These are phyloP conservation scores for Pholiota microspora DNA, from an alignment of 768 basidiomycete species.

Conservation along the genomic window DNA sequence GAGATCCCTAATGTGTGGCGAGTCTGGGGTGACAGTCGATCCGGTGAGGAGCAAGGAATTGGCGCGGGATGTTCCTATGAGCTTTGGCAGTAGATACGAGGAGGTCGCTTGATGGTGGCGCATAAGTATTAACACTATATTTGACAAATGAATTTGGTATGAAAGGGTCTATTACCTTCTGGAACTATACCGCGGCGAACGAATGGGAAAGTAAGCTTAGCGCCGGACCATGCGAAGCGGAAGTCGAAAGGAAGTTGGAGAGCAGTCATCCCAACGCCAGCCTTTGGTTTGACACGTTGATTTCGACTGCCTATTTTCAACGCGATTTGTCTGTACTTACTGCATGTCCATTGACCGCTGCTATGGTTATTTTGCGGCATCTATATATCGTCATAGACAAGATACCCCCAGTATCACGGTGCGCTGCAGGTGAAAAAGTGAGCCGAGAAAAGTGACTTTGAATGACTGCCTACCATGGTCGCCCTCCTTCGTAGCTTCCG, in stretches of 20 bases:
- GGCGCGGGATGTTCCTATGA: constrained; percentile 51
- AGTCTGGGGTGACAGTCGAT: constrained; percentile 39
- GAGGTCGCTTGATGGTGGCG: constrained; percentile 21
- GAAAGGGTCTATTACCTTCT: too few species aligned
- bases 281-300: constrained; percentile 21
- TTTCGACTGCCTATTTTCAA: not conserved
- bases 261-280: constrained; percentile 48
- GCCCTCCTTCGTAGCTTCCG: constrained; percentile 44
- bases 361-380: constrained; percentile 56
- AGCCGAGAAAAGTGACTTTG: not conserved
- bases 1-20: constrained; percentile 39
- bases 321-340: constrained; percentile 21
- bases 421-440: constrained; percentile 24
- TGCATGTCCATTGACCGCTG: constrained; percentile 50
- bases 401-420: constrained; percentile 48
- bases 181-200: constrained; percentile 44
- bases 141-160: too few species aligned
- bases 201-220: constrained; percentile 49
- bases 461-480: constrained; percentile 38
- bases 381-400: constrained; percentile 45
- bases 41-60: constrained; percentile 51
- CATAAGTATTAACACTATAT: too few species aligned
- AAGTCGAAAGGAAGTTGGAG: constrained; percentile 52
- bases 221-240: constrained; percentile 50
- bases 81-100: constrained; percentile 50